These are phyloP conservation scores for Ceratocystis cubensis DNA, from an alignment of 2,329 filamentous ascomycete genomes.

Conservation along the genomic window DNA sequence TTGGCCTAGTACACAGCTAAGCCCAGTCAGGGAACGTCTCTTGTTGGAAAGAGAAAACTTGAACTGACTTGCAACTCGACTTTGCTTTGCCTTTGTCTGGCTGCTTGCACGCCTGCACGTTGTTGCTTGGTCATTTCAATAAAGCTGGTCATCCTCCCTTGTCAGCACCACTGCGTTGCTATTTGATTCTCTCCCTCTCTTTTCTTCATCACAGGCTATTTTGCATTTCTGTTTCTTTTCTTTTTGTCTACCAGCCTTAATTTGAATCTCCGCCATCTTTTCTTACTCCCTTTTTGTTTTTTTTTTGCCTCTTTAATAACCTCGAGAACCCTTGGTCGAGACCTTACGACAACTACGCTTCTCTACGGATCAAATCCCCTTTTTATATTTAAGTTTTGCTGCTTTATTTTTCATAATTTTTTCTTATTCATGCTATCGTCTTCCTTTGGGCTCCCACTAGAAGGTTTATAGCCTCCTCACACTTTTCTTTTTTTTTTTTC, in stretches of 20 bases:
- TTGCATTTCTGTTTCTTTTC: conserved; percentile 11
- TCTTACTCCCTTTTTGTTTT: conserved; percentile 1
- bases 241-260: conserved; percentile 3
- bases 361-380: too few species aligned
- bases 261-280: background rate
- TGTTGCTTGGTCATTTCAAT: conserved; percentile 8
- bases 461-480: background rate
- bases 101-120: conserved; percentile 4
- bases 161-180: background rate
- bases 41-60: too few species aligned
- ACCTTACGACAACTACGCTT: too few species aligned
- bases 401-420: conserved; percentile 1
- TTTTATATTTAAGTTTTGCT: background rate
- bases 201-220: conserved; percentile 2
- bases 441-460: background rate
- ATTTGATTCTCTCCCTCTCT: background rate
- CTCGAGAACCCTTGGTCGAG: too few species aligned
- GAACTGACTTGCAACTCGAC: background rate
- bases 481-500: background rate
- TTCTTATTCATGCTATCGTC: background rate
- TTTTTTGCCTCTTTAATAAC: background rate
- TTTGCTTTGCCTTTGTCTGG: background rate
- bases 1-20: background rate
- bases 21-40: background rate
- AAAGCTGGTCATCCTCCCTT: conserved; percentile 8